Conservation (phyloP, 768 basidiomycete genomes). For the Boletus reticulatus region DNA sequence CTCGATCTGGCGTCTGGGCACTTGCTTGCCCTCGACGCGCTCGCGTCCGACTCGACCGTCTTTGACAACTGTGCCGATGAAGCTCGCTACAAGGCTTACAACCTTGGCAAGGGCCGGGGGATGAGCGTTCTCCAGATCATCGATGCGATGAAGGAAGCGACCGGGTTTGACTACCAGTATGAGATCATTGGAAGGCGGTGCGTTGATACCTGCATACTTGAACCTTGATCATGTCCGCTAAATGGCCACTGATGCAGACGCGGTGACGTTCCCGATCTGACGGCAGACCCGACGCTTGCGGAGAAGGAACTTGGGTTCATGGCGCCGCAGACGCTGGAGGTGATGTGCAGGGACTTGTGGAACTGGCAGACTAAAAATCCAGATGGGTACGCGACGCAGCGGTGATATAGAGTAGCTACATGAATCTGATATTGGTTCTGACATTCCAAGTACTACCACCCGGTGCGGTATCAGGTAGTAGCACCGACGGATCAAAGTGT, state of each 20-base stretch:
- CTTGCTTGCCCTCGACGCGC: constrained; percentile 84
- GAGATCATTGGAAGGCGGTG: constrained; percentile 90
- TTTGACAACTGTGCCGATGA: constrained; percentile 56
- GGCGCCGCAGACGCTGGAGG: constrained; percentile 75
- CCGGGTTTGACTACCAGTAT: constrained; percentile 83
- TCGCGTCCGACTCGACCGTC: constrained; percentile 51
- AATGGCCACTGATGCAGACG: constrained; percentile 44
- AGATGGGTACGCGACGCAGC: constrained; percentile 55
- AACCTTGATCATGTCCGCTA: background rate
- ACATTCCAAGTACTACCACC: no score
- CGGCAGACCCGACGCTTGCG: constrained; percentile 89
- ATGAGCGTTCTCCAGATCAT: constrained; percentile 93
- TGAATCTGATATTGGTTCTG: background rate
- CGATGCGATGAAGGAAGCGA: constrained; percentile 91
- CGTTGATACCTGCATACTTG: constrained; percentile 25
- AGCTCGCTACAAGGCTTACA: constrained; percentile 88
- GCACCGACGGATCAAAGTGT: background rate
- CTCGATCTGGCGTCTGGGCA: constrained; percentile 96
- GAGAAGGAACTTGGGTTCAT: constrained; percentile 92
- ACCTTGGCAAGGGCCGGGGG: constrained; percentile 91
- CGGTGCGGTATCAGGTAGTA: no score
- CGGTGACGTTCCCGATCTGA: constrained; percentile 96
- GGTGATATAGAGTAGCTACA: constrained; percentile 10
- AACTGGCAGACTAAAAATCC: constrained; percentile 98
- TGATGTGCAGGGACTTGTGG: constrained; percentile 97